Evolutionary conservation across 495 filamentous ascomycete species (phyloP), one percentile per base, ranked within the genome.

Genomic region (Penicillium herquei): DNA sequence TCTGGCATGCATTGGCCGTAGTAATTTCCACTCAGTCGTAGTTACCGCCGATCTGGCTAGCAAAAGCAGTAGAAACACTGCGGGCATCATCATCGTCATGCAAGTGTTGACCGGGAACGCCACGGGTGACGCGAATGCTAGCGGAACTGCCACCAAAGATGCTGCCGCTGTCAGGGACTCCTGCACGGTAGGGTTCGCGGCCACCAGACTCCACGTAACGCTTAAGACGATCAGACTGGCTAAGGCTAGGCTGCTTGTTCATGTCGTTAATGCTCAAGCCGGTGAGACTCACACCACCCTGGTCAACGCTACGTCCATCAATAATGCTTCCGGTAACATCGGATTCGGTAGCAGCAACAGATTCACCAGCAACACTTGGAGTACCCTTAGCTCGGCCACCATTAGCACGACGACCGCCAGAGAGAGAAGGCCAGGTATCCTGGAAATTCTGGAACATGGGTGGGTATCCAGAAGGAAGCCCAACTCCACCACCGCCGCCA

Each of bases 371-470:
- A 59, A 97, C 78, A 63, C 90, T 95, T 13, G 90, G 78, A 33
- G 81, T 84, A 31, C 81, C 84, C 48, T 87, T 84, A 48, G 77
- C 71, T 64, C 85, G 84, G 48, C 70, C 76, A 49, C 83, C 82
- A 59, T 87, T 87, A 41, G 78, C 70, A 3, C 85, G 82, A 39
- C 81, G 80, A 56, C 78, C 81, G 10, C 86, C 85, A 18, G 73
- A 73, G 39, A 96, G 81, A 18, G 87, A 79, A 13, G 95, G 95
- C 94, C 94, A 99, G 30, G 86, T 78, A 50, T 96, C 92, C 37
- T 86, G 81, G 63, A 99, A 98, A 70, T 87, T 87, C 49, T 90
- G 90, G 72, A 99, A 99, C 89, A 98, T 96, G 18, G 87, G 89
- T 8, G 94, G 94, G 66, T 92, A 99, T 18, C 87, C 87, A 41